A percentile compares a stretch with the other conserved stretches of the same genome.
Conservation (phyloP, 345 rosid species). For the Brassica napus region Da-Ae NC_063452.1:57741001-57741500, state of each 20-base stretch:
- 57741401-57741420: background rate
- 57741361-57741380: background rate
- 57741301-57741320: background rate
- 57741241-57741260: too few species aligned
- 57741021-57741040: background rate
- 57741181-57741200: too few species aligned
- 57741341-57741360: background rate
- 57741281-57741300: too few species aligned
- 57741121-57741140: too few species aligned
- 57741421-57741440: background rate
- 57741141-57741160: too few species aligned
- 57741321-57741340: too few species aligned
- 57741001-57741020: background rate
- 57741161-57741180: too few species aligned
- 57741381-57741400: background rate
- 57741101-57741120: too few species aligned
- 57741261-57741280: too few species aligned
- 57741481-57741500: background rate
- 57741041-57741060: background rate
- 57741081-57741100: background rate
- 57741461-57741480: background rate
- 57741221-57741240: too few species aligned
- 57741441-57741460: too few species aligned
- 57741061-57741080: background rate
- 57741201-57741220: too few species aligned